Conservation (phyloP, 768 basidiomycete genomes). For the Agrocybe chaxingu region DNA sequence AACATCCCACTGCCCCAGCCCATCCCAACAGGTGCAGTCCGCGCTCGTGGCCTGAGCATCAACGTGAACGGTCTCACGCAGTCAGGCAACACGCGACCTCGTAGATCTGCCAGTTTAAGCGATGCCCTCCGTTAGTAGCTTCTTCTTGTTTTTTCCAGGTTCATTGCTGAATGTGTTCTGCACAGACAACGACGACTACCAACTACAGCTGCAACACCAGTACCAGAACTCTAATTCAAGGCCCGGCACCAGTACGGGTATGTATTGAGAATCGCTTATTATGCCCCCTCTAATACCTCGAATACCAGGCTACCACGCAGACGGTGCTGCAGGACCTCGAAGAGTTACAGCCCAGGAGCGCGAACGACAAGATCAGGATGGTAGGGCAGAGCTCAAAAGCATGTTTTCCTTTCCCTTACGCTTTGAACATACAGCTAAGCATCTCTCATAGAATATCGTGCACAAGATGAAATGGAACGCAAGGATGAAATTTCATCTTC, state of each 20-base stretch:
- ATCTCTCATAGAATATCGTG: constrained; percentile 28
- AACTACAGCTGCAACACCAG: constrained; percentile 35
- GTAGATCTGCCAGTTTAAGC: constrained; percentile 77
- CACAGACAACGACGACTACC: constrained; percentile 35
- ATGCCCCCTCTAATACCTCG: background rate
- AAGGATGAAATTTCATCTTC: constrained; percentile 49
- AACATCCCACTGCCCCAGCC: constrained; percentile 20
- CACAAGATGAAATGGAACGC: constrained; percentile 42
- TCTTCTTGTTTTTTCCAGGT: constrained; percentile 4
- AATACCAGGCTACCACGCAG: constrained; percentile 22
- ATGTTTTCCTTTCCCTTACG: constrained; percentile 12
- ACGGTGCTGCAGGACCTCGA: constrained; percentile 29
- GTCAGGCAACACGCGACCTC: constrained; percentile 51
- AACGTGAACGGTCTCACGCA: constrained; percentile 26
- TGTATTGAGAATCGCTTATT: constrained; percentile 1
- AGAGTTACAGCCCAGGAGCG: constrained; percentile 35
- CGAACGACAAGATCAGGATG: constrained; percentile 40
- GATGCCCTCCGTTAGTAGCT: constrained; percentile 48
- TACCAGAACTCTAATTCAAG: constrained; percentile 26
- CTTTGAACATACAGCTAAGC: constrained; percentile 1
- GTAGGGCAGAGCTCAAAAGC: constrained; percentile 43
- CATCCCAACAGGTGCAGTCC: constrained; percentile 11
- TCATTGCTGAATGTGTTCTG: constrained; percentile 10
- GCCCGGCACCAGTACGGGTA: constrained; percentile 35
- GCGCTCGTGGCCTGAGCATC: constrained; percentile 9